These are phyloP conservation scores for Fusarium gaditjirri DNA, from an alignment of 2,329 filamentous ascomycete species.

Conservation along the genomic window DNA sequence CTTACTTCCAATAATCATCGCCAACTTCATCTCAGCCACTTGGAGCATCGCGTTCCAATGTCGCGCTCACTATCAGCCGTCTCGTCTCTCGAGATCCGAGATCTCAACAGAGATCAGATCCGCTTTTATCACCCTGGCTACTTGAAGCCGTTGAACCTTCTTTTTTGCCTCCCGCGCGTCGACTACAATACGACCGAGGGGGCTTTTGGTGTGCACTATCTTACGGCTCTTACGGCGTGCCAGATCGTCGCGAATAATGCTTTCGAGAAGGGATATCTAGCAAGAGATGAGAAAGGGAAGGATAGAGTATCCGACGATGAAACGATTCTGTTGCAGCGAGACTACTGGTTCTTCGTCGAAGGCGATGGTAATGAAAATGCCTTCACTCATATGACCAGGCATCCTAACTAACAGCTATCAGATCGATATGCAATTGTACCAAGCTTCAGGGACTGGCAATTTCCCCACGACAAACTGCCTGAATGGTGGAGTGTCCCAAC, in stretches of 20 bases:
- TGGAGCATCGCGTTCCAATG: slow-evolving; percentile 24
- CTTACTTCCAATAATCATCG: neutral
- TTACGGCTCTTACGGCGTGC: slow-evolving; percentile 25
- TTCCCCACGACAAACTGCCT: slow-evolving; percentile 29
- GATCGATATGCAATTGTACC: slow-evolving; percentile 35
- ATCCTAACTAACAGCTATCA: neutral
- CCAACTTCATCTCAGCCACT: slow-evolving; percentile 17
- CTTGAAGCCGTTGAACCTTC: slow-evolving; percentile 25
- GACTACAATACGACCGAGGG: slow-evolving; percentile 7
- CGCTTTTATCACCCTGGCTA: slow-evolving; percentile 38
- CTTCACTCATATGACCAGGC: accelerated
- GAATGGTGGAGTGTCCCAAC: slow-evolving; percentile 25
- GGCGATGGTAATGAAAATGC: slow-evolving; percentile 11
- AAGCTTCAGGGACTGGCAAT: slow-evolving; percentile 34
- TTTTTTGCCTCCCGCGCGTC: slow-evolving; percentile 34
- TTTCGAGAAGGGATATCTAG: slow-evolving; percentile 11
- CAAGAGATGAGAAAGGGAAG: slow-evolving; percentile 22
- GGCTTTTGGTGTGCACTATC: slow-evolving; percentile 22
- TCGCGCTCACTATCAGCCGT: slow-evolving; percentile 32
- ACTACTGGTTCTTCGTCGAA: slow-evolving; percentile 37
- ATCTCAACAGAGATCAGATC: slow-evolving; percentile 33
- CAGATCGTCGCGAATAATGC: slow-evolving; percentile 36
- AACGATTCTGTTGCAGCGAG: slow-evolving; percentile 16
- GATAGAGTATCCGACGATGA: neutral
- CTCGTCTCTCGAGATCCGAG: slow-evolving; percentile 30